Evolutionary conservation across 2,329 filamentous ascomycete genomes (phyloP).

Genomic region (Pseudocercospora fijiensis): DNA sequence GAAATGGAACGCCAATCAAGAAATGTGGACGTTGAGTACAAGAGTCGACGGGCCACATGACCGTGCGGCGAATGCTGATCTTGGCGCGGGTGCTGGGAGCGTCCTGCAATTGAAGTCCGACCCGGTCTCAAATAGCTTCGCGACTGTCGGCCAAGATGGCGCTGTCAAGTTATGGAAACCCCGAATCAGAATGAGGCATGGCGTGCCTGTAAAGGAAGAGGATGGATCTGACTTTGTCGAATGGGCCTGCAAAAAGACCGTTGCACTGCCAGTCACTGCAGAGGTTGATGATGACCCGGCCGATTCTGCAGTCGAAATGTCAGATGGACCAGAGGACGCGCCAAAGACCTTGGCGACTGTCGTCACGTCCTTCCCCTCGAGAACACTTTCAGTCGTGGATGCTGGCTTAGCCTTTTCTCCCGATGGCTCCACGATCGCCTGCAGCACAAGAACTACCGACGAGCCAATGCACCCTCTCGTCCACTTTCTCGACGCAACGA

Average conservation of each 20-base stretch:
- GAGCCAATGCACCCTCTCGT: slow-evolving; percentile 58
- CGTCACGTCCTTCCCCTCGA: neutral
- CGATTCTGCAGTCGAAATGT: slow-evolving; percentile 30
- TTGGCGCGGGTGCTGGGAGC: slow-evolving; percentile 44
- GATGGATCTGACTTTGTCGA: slow-evolving; percentile 62
- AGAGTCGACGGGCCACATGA: slow-evolving; percentile 80
- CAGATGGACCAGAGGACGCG: slow-evolving; percentile 44
- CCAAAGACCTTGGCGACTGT: slow-evolving; percentile 4
- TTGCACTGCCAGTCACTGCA: slow-evolving; percentile 41
- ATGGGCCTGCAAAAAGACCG: slow-evolving; percentile 68
- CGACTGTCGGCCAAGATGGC: slow-evolving; percentile 80
- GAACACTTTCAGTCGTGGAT: slow-evolving; percentile 37
- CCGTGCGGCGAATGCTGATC: slow-evolving; percentile 32
- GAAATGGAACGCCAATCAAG: slow-evolving; percentile 61
- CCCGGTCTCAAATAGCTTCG: slow-evolving; percentile 69
- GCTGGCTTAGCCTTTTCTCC: slow-evolving; percentile 76
- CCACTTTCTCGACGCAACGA: slow-evolving; percentile 72
- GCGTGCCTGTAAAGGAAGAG: slow-evolving; percentile 61
- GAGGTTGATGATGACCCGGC: slow-evolving; percentile 34
- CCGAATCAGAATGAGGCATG: slow-evolving; percentile 66
- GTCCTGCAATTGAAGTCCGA: slow-evolving; percentile 74
- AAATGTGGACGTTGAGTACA: slow-evolving; percentile 70
- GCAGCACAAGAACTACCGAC: slow-evolving; percentile 45
- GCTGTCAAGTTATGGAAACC: slow-evolving; percentile 79
- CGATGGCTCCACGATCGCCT: slow-evolving; percentile 80